Percentiles rank a stretch among this genome's conserved stretches.
Conservation (phyloP, 2,329 filamentous ascomycete species). For the Erysiphe pulchra region DNA sequence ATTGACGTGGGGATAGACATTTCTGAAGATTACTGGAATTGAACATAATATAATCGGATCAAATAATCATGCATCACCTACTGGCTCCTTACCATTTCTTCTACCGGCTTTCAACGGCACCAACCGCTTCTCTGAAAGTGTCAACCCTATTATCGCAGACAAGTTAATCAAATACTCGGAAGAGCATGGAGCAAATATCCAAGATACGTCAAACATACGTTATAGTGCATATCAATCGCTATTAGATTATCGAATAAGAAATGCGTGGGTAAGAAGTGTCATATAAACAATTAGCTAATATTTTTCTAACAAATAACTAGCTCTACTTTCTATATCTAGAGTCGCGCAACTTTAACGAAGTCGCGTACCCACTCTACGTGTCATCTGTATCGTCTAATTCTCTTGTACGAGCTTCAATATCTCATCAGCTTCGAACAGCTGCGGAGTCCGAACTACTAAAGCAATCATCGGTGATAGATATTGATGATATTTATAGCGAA, state of each 20-base stretch:
- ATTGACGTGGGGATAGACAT: constrained; percentile 29
- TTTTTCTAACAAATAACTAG: constrained; percentile 16
- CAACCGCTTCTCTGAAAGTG: constrained; percentile 12
- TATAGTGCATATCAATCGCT: constrained; percentile 56
- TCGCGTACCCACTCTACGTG: constrained; percentile 52
- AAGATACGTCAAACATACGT: constrained; percentile 21
- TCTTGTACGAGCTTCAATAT: constrained; percentile 35
- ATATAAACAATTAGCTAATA: background rate
- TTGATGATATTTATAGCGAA: constrained; percentile 29
- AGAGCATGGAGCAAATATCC: constrained; percentile 20
- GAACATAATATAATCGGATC: constrained; percentile 42
- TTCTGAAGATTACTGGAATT: constrained; percentile 51
- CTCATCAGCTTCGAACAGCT: constrained; percentile 41
- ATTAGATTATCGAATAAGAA: constrained; percentile 50
- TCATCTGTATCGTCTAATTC: constrained; percentile 32
- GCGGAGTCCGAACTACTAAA: constrained; percentile 52
- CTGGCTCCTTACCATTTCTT: constrained; percentile 70
- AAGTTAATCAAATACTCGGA: constrained; percentile 45
- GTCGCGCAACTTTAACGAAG: constrained; percentile 31
- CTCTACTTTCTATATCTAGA: constrained; percentile 64
- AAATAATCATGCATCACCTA: constrained; percentile 81
- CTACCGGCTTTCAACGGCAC: constrained; percentile 22
- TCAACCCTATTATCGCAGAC: constrained; percentile 28
- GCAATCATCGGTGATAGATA: constrained; percentile 28
- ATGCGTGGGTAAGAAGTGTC: constrained; percentile 46